Evolutionary conservation across 1,284 basidiomycete species (phyloP), one percentile per base, ranked within the genome.

Genomic region (Rhodotorula sp.): DNA sequence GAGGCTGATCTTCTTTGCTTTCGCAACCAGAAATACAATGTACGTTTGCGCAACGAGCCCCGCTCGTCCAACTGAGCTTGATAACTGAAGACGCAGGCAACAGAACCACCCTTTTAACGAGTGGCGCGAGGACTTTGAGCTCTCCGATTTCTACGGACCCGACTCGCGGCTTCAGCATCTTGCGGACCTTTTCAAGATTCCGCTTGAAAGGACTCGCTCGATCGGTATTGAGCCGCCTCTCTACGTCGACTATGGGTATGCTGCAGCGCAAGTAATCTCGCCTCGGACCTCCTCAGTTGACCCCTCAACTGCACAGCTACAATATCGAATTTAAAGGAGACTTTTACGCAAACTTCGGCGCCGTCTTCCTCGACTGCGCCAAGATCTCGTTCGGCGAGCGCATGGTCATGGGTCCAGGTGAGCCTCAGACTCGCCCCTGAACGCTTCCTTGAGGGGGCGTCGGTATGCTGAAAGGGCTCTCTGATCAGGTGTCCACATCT

Each of bases 201-300:
- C 70, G 20, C 63, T 74, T 12, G 77, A 69, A 15, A 65, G 74
- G 23, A 56, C 70, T 54, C 73, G 74, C 58, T 47, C 54, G 46
- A 61, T 77, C 48, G 60, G 64, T 15, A 78, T 78, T 68, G 78
- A 78, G 67, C 78, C 78, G 20, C 78, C 73, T 5, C 72, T 78
- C 57, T 76, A 58, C 46, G 71, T 70, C 61, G 76, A 77, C 71
- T 78, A 76, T 21, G 75, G 75, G 14, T 65, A 51, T 26, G 39
- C 8, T 72, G 73, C 64, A 75, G 39, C 39, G 39, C 39, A 43
- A 43, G 12, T 2, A 12, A 43, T 12, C 8, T 12, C 39, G 12
- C 39, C 12, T 12, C 3, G 12, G 10, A 43, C 39, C 39, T 43
- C 39, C 39, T 2, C 8, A 43, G 39, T 43, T 43, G 39, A 43